A percentile compares a stretch with the other conserved stretches of the same genome.
Evolutionary conservation across 176 grass and related monocot species (phyloP).

Genomic region (Zoysia japonica): DNA sequence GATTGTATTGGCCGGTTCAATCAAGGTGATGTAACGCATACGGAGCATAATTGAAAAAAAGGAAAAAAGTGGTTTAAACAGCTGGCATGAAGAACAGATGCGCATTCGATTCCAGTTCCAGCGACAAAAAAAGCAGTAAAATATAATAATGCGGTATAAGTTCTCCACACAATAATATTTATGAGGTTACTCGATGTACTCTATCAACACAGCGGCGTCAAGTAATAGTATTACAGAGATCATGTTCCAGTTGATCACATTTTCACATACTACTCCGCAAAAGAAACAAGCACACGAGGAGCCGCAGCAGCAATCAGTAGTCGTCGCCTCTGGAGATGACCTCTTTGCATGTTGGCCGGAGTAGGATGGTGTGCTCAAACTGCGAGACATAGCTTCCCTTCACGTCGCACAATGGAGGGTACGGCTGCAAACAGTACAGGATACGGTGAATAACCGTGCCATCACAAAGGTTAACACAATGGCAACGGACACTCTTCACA

Average conservation of each 20-base stretch:
- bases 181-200: background rate
- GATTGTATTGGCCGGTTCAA: background rate
- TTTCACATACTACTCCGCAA: background rate
- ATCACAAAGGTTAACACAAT: background rate
- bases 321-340: conserved; percentile 87
- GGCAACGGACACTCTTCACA: background rate
- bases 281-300: conserved; percentile 9
- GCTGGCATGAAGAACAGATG: background rate
- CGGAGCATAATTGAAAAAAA: background rate
- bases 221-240: background rate
- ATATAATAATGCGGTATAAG: background rate
- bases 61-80: background rate
- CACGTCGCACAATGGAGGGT: conserved; percentile 82
- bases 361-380: conserved; percentile 94
- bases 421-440: conserved; percentile 53
- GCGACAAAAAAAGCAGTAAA: background rate
- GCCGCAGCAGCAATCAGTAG: conserved; percentile 53
- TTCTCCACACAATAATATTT: background rate
- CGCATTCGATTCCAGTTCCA: background rate
- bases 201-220: background rate
- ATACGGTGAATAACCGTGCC: conserved; percentile 7
- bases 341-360: conserved; percentile 95
- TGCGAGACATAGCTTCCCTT: conserved; percentile 97
- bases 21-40: background rate
- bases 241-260: background rate